Evolutionary conservation across 2,329 filamentous ascomycete genomes (phyloP).

Genomic region (Sodiomyces alkalinus): DNA sequence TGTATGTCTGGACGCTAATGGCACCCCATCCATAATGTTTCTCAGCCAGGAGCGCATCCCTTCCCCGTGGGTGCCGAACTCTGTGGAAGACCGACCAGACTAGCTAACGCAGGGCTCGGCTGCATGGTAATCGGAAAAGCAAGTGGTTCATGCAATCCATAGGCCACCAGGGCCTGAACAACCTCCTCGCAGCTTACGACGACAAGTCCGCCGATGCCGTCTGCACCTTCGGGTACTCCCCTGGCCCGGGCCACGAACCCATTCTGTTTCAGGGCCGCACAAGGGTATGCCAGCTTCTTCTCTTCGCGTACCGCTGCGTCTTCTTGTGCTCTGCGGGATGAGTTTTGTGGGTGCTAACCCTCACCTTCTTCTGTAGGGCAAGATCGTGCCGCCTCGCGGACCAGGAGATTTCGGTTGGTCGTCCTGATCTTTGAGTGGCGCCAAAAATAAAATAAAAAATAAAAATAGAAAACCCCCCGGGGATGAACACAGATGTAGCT

Average conservation of each 20-base stretch:
- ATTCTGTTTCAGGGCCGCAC: constrained; percentile 87
- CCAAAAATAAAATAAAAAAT: too few relatives aligned
- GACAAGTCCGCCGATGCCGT: constrained; percentile 89
- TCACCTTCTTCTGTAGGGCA: constrained; percentile 36
- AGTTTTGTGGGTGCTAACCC: background rate
- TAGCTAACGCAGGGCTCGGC: too few relatives aligned
- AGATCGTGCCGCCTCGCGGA: constrained; percentile 73
- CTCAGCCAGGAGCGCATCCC: too few relatives aligned
- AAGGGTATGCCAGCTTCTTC: constrained; percentile 51
- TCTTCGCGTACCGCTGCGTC: too few relatives aligned
- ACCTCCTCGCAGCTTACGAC: constrained; percentile 72
- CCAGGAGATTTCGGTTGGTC: constrained; percentile 65
- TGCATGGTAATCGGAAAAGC: too few relatives aligned
- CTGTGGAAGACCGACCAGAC: too few relatives aligned
- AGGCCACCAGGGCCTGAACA: constrained; percentile 76
- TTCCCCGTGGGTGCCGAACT: too few relatives aligned
- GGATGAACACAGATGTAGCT: constrained; percentile 4
- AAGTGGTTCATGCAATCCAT: constrained; percentile 87
- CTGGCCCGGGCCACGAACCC: constrained; percentile 69
- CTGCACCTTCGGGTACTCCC: constrained; percentile 87
- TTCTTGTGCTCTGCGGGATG: background rate
- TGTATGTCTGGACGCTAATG: constrained; percentile 46
- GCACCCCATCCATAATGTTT: too few relatives aligned
- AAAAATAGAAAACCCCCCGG: background rate
- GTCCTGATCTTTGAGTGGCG: background rate